phyloP scores from a whole-genome alignment of 495 filamentous ascomycete species.

The Schizothecium vesticola region DNA sequence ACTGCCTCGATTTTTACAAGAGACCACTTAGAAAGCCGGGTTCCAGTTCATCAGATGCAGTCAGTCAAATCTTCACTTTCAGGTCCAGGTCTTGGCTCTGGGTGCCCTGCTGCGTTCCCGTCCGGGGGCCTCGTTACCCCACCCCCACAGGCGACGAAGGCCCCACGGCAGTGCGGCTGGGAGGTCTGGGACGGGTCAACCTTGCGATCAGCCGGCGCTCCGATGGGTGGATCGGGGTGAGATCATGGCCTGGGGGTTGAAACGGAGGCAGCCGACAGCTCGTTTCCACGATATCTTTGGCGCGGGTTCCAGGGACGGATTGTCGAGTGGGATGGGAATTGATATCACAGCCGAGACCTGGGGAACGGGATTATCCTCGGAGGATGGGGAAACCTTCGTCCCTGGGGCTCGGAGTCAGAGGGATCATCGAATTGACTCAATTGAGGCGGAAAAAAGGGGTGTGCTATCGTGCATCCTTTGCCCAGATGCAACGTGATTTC shows the following conservation, averaged over 20 bases:
- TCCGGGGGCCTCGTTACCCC: background rate
- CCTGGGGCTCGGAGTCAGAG: background rate
- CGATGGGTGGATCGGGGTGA: no score
- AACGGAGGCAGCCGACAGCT: background rate
- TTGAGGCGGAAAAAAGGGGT: slow-evolving; percentile 1
- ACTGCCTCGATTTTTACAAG: background rate
- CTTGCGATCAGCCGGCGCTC: background rate
- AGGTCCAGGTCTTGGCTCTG: background rate
- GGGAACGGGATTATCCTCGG: background rate
- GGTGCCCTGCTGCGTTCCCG: no score
- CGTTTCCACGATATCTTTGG: background rate
- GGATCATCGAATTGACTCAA: slow-evolving; percentile 10
- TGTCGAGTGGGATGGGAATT: background rate
- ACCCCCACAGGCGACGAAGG: background rate
- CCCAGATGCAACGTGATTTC: background rate
- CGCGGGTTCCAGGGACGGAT: no score
- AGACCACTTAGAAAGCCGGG: background rate
- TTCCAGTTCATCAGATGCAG: background rate
- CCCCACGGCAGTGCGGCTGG: background rate
- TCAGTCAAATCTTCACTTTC: background rate
- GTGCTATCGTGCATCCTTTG: background rate
- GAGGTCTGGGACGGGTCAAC: background rate
- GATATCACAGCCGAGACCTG: background rate
- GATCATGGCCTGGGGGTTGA: background rate
- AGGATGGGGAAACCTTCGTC: no score